Evolutionary conservation across 306 rosid species (phyloP).

Genomic region (Glycine soja): DNA sequence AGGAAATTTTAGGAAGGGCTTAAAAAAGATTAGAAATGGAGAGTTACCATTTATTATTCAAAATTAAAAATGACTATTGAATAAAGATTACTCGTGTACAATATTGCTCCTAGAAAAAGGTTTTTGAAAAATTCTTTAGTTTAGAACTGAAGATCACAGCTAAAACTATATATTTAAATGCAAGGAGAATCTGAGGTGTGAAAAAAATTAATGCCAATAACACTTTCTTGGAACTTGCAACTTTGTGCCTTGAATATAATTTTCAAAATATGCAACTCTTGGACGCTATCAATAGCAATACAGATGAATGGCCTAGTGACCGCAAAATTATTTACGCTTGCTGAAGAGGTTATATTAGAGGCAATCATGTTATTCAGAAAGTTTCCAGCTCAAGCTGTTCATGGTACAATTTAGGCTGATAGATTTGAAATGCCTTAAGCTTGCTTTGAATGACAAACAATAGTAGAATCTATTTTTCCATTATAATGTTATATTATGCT

Average conservation of each 20-base stretch:
- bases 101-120: background rate
- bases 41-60: background rate
- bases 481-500: constrained; percentile 11
- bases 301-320: background rate
- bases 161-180: background rate
- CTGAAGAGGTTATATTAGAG: background rate
- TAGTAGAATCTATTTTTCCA: constrained; percentile 16
- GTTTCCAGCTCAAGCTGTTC: constrained; percentile 4
- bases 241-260: background rate
- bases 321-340: background rate
- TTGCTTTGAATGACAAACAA: constrained; percentile 1
- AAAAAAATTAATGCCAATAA: background rate
- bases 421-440: constrained; percentile 4
- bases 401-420: background rate
- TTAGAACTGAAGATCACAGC: background rate
- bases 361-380: background rate
- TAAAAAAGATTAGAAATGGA: background rate
- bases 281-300: constrained; percentile 1
- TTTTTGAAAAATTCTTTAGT: background rate
- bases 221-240: background rate
- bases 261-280: background rate
- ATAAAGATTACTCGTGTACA: background rate
- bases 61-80: constrained; percentile 12
- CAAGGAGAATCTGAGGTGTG: background rate
- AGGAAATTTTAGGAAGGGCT: no score